Base-by-base conservation (phyloP, 1,139 yeast genomes). In the Tardiomyces blankii region DNA sequence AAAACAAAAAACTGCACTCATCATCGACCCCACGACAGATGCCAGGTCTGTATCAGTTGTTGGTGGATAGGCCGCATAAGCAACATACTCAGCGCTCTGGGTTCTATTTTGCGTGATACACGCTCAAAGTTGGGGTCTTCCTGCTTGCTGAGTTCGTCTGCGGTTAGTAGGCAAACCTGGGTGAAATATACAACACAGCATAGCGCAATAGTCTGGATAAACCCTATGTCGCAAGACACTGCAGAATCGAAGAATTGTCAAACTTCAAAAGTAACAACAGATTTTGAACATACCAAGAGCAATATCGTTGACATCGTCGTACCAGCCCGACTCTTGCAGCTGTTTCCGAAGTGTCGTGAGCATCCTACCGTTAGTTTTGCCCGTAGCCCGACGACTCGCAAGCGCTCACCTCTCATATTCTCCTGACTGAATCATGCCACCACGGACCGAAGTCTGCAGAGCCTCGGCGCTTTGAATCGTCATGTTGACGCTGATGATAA, bases 311-410 rank as follows among this genome's bases (percentile, higher is more conserved):
- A 88, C 79, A 49, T 81, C 75, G 55, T 86, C 95, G 54, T 78
- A 79, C 96, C 96, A 89, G 7, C 96, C 96, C 2, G 81, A 73
- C 58, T 84, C 84, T 48, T 78, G 73, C 25, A 89, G 72, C 57
- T 77, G 77, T 46, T 80, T 72, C 54, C 80, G 78, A 48, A 88
- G 67, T 46, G 35, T 30, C 35, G 35, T 13, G 16, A 30, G 35
- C 35, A 30, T 30, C 9, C 35, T 30, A 30, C 16, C 11, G 11
- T 30, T 30, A 30, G 16, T 14, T 30, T 5, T 21, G 25, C 7
- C 7, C 25, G 7, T 21, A 21, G 25, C 25, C 25, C 25, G 25
- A 7, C 7, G 7, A 7, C 25, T 21, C 25, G 25, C 25, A 4
- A 21, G 7, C 7, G 7, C 35, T 12, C 9, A 30, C 35, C 9